Percentiles rank a stretch among this genome's conserved stretches.
Evolutionary conservation across 805 yeast genomes (phyloP).

Genomic region (Nakazawaea sp.): DNA sequence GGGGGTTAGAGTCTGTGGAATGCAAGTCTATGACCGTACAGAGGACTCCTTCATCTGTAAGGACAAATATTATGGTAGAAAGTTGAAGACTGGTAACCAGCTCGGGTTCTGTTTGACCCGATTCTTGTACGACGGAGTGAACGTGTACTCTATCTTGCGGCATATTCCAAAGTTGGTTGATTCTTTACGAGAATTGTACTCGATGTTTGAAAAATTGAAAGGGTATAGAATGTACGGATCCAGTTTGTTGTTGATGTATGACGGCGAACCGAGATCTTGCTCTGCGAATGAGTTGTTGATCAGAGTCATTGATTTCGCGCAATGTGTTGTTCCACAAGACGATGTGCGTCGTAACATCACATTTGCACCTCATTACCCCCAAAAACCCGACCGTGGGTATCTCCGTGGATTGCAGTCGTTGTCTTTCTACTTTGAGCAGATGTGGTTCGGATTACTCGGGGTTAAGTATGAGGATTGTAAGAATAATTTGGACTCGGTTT

Average conservation of each 20-base stretch:
- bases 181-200: constrained; percentile 51
- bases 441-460: constrained; percentile 52
- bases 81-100: constrained; percentile 61
- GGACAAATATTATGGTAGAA: constrained; percentile 92
- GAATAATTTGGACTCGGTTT: constrained; percentile 9
- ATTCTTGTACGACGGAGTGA: constrained; percentile 72
- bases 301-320: constrained; percentile 94
- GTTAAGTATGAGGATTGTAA: constrained; percentile 22
- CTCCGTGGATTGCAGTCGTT: constrained; percentile 75
- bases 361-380: constrained; percentile 67
- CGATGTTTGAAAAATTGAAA: constrained; percentile 45
- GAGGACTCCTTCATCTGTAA: constrained; percentile 48
- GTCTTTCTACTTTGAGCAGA: constrained; percentile 52
- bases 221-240: constrained; percentile 93
- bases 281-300: constrained; percentile 30
- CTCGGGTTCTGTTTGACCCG: constrained; percentile 70
- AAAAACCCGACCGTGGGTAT: constrained; percentile 73
- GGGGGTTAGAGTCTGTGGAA: constrained; percentile 93
- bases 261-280: constrained; percentile 24
- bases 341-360: constrained; percentile 34
- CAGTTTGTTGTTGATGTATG: constrained; percentile 82
- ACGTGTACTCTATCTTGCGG: constrained; percentile 47
- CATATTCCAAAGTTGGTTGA: constrained; percentile 64
- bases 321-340: constrained; percentile 69
- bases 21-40: constrained; percentile 70